Conservation (phyloP, 805 yeast genomes). For the Wickerhamiella azyma region DNA sequence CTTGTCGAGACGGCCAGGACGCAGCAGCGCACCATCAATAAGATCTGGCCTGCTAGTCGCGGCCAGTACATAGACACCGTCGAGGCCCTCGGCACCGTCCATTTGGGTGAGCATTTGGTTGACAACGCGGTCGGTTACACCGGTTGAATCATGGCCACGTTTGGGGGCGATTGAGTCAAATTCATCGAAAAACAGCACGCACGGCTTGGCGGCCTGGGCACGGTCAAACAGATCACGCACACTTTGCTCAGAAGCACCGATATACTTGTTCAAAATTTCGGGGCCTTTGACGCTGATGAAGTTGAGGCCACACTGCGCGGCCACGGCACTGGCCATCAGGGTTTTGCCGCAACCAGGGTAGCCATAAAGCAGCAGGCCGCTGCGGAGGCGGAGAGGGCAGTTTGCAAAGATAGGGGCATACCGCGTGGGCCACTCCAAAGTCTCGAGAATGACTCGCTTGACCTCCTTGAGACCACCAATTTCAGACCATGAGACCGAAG, state of each 20-base stretch:
- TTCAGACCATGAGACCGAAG: conserved; percentile 65
- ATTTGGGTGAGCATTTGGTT: conserved; percentile 93
- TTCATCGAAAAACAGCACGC: conserved; percentile 85
- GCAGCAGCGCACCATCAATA: conserved; percentile 82
- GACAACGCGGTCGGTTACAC: conserved; percentile 94
- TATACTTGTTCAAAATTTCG: conserved; percentile 84
- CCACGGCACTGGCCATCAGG: conserved; percentile 80
- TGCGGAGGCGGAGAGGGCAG: conserved; percentile 75
- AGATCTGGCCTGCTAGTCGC: conserved; percentile 94
- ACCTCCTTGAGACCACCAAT: conserved; percentile 80
- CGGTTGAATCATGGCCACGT: conserved; percentile 94
- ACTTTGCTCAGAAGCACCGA: conserved; percentile 94
- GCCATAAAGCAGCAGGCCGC: conserved; percentile 84
- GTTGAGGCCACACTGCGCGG: conserved; percentile 84
- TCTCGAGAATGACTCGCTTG: conserved; percentile 63
- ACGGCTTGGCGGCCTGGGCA: conserved; percentile 90
- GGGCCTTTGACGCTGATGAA: conserved; percentile 93
- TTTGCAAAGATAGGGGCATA: conserved; percentile 88
- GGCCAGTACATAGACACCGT: conserved; percentile 91
- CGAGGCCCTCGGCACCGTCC: conserved; percentile 98
- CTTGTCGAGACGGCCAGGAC: conserved; percentile 95
- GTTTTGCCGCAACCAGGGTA: conserved; percentile 98
- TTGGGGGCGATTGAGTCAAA: conserved; percentile 96
- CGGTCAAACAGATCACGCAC: conserved; percentile 86
- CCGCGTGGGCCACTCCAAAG: conserved; percentile 93